Evolutionary conservation across 164 flowering plant genomes (phyloP).

Genomic region (Chloranthus sessilifolius): DNA sequence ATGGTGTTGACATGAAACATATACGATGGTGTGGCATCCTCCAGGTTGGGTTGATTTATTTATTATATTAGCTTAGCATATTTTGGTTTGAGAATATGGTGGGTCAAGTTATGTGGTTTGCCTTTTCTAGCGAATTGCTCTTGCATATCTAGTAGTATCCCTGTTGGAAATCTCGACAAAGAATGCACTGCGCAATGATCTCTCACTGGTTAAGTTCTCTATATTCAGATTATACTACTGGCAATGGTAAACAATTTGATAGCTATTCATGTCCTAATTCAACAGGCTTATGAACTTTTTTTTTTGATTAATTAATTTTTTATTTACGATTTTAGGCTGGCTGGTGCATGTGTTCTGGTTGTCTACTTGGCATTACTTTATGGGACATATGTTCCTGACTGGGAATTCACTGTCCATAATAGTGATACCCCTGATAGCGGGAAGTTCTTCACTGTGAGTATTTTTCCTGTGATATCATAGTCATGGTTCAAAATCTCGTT

Average conservation of each 20-base stretch:
- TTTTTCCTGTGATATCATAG: background rate
- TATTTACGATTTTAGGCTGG: slow-evolving; percentile 42
- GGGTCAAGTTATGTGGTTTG: background rate
- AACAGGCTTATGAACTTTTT: background rate
- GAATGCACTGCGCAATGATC: slow-evolving; percentile 21
- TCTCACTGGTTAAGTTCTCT: slow-evolving; percentile 29
- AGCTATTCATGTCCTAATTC: no score
- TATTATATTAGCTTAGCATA: background rate
- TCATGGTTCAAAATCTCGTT: no score
- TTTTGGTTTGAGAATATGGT: background rate
- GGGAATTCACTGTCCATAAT: slow-evolving; percentile 60
- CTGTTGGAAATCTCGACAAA: slow-evolving; percentile 56
- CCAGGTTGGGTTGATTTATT: slow-evolving; percentile 45
- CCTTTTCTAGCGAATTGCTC: slow-evolving; percentile 71
- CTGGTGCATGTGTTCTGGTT: slow-evolving; percentile 48
- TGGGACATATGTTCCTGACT: slow-evolving; percentile 82
- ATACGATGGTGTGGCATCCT: slow-evolving; percentile 89
- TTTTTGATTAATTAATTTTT: background rate
- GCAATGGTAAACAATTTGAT: slow-evolving; percentile 59
- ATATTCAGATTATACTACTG: slow-evolving; percentile 50
- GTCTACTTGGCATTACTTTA: slow-evolving; percentile 58
- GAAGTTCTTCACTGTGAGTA: slow-evolving; percentile 56
- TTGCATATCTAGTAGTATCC: slow-evolving; percentile 68
- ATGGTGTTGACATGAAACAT: slow-evolving; percentile 75
- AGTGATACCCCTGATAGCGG: slow-evolving; percentile 47